Evolutionary conservation across 352 stramenopile genomes (phyloP).

Genomic region (Phytophthora syringae): DNA sequence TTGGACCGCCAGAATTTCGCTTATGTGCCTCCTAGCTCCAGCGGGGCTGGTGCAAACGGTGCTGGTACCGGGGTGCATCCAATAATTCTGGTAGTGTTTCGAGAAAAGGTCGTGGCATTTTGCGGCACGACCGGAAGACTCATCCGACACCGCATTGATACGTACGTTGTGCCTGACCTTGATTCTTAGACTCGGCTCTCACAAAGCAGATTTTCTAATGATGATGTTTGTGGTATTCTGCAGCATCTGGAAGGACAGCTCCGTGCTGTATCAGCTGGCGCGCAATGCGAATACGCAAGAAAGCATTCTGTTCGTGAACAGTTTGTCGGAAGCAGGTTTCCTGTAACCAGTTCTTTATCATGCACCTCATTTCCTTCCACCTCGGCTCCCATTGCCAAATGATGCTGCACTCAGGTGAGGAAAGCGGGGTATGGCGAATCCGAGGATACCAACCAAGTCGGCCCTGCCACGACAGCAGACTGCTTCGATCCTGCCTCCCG

Average conservation of each 20-base stretch:
- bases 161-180: conserved; percentile 49
- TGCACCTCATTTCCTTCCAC: not conserved
- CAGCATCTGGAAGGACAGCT: conserved; percentile 86
- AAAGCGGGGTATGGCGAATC: not conserved
- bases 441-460: conserved; percentile 17
- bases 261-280: conserved; percentile 83
- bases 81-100: conserved; percentile 42
- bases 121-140: conserved; percentile 76
- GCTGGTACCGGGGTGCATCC: not conserved
- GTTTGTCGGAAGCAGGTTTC: conserved; percentile 87
- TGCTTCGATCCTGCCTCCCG: conserved; percentile 9
- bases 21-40: conserved; percentile 61
- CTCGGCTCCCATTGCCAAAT: not conserved
- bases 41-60: conserved; percentile 15
- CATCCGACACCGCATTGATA: conserved; percentile 87
- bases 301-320: conserved; percentile 91
- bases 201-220: conserved; percentile 12
- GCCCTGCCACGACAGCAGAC: conserved; percentile 14
- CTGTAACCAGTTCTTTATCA: conserved; percentile 41
- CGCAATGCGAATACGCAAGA: conserved; percentile 90
- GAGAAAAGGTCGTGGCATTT: conserved; percentile 74
- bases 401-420: not conserved
- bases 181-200: conserved; percentile 1
- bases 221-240: conserved; percentile 18
- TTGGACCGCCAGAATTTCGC: conserved; percentile 81